Conservation (phyloP, 768 basidiomycete genomes). For the Mycena maculata region DNA sequence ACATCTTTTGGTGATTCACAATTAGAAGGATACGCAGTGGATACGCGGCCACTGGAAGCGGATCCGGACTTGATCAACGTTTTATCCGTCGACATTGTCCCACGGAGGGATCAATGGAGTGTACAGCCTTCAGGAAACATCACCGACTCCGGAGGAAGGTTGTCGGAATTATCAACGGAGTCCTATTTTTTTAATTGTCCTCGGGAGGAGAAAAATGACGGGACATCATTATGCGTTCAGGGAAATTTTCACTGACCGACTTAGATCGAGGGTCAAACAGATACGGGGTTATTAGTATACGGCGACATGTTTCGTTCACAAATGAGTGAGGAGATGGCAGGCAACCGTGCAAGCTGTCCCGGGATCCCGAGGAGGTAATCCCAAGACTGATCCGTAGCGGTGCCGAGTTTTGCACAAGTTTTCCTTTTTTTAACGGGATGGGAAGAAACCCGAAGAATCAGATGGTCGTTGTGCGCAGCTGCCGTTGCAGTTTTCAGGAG, state of each 20-base stretch:
- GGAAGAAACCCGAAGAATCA: background rate
- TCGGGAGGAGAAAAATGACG: background rate
- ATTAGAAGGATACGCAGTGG: too few species aligned
- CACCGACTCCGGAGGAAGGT: background rate
- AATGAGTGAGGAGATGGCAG: background rate
- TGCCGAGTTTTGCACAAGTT: background rate
- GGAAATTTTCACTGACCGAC: too few species aligned
- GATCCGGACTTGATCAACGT: constrained; percentile 13
- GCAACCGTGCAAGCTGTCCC: background rate
- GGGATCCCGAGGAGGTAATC: background rate
- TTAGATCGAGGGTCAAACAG: background rate
- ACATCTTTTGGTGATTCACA: constrained; percentile 22
- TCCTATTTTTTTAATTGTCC: background rate
- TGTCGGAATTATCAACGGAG: constrained; percentile 11
- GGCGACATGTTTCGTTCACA: too few species aligned
- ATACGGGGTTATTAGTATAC: too few species aligned
- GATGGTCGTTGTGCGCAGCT: constrained; percentile 19
- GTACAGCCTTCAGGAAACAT: constrained; percentile 19
- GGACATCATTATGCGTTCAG: background rate
- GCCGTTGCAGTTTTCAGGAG: constrained; percentile 7
- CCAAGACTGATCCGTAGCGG: constrained; percentile 5
- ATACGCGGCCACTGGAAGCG: background rate
- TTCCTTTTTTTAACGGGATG: background rate
- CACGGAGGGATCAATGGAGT: background rate
- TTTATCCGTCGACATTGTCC: constrained; percentile 3